Percentiles rank a stretch among this genome's conserved stretches.
Evolutionary conservation across 257 asterid species (phyloP).

Genomic region (Rhazya stricta): DNA sequence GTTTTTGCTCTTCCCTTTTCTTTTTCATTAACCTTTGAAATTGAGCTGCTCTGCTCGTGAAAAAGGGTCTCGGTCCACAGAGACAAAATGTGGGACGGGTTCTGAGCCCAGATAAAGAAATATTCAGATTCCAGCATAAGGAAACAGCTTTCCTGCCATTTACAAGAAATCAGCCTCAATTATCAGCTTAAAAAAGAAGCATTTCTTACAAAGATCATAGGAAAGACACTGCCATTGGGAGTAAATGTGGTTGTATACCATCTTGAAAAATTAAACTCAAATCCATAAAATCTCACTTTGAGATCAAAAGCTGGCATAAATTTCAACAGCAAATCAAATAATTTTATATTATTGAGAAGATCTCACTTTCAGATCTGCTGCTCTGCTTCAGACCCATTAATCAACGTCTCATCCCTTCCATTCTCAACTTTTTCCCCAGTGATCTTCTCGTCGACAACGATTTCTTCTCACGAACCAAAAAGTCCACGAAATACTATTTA

Average conservation of each 20-base stretch:
- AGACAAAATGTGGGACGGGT: too few relatives aligned
- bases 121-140: slow-evolving; percentile 21
- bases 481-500: not conserved
- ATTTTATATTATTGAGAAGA: not conserved
- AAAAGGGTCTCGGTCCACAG: too few relatives aligned
- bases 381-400: slow-evolving; percentile 42
- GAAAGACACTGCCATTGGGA: not conserved
- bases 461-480: not conserved
- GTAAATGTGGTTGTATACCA: not conserved
- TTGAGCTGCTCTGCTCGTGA: too few relatives aligned
- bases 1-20: too few relatives aligned
- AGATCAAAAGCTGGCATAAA: not conserved
- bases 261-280: not conserved
- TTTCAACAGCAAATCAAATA: not conserved
- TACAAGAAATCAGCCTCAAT: slow-evolving; percentile 7
- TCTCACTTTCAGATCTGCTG: slow-evolving; percentile 17
- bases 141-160: slow-evolving; percentile 73
- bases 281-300: not conserved
- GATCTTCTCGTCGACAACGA: slow-evolving; percentile 22
- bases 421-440: slow-evolving; percentile 39
- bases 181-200: not conserved
- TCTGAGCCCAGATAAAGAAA: not conserved
- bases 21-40: too few relatives aligned
- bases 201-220: not conserved
- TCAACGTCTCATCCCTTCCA: slow-evolving; percentile 51